Base-by-base conservation (phyloP, 352 stramenopile species). In the Sclerospora graminicola region DNA sequence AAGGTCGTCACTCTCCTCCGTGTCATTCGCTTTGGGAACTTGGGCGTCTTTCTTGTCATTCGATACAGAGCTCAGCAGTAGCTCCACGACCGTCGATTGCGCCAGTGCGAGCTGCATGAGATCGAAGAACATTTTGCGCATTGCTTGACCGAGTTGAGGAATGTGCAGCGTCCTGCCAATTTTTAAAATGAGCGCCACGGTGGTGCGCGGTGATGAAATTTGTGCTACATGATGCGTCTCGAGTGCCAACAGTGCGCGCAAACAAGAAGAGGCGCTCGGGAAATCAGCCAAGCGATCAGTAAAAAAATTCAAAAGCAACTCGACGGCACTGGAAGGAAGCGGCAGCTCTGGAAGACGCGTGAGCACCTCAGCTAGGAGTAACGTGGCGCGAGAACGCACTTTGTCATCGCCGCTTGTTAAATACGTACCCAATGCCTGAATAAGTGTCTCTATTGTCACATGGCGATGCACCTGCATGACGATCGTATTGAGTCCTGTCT, bases 341-440 rank as follows among this genome's bases (percentile, higher is more conserved):
- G 72, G 80, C 27, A 95, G 67, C 57, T 89, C 80, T 13, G 84
- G 84, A 9, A 95, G 77, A 7, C 83, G 84, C 51, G 78, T 70
- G 43, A 95, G 76, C 57, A 95, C 76, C 50, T 95, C 83, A 10
- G 82, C 82, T 10, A 94, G 65, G 51, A 95, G 56, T 32, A 93
- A 66, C 30, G 80, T 93, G 28, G 80, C 76, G 24, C 82, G 71
- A 19, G 76, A 64, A 35, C 84, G 80, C 20, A 81, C 66, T 42
- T 89, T 89, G 71, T 90, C 78, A 55, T 93, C 75, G 0, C 52
- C 54, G 56, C 43, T 82, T 29, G 81, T 93, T 32, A 93, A 60
- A 48, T 75, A 66, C 13, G 51, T 45, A 8, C 77, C 78, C n/a
- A 93, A 62, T 45, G 69, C 63, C 57, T 89, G 67, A 51, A 93